A percentile compares a stretch with the other conserved stretches of the same genome.
Evolutionary conservation across 1,284 basidiomycete genomes (phyloP).

Genomic region (Psilocybe mexicana): DNA sequence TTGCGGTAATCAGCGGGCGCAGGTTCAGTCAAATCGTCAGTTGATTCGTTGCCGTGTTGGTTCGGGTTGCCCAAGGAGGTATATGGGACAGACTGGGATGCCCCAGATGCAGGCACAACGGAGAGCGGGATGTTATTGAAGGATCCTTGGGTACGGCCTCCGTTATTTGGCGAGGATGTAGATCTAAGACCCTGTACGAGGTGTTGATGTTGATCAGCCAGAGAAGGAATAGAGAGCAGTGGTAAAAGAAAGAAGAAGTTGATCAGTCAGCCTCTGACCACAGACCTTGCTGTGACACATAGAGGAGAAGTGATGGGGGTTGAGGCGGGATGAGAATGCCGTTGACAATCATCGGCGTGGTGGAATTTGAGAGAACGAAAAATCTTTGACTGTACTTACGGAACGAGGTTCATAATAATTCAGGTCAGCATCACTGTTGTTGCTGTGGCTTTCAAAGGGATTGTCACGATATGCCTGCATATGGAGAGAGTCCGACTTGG

Average conservation of each 20-base stretch:
- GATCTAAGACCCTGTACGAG: constrained; percentile 3
- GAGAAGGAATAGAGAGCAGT: background rate
- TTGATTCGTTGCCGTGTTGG: constrained; percentile 18
- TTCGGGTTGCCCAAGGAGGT: constrained; percentile 12
- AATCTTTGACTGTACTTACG: constrained; percentile 9
- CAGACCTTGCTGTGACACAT: background rate
- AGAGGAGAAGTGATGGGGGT: background rate
- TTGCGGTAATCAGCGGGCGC: background rate
- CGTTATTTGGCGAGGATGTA: constrained; percentile 2
- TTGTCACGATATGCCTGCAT: constrained; percentile 29
- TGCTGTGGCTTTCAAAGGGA: constrained; percentile 21
- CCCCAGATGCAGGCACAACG: constrained; percentile 5
- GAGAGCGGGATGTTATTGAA: constrained; percentile 17
- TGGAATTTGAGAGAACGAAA: background rate
- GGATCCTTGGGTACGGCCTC: constrained; percentile 2
- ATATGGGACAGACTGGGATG: constrained; percentile 13
- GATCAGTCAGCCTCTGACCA: background rate
- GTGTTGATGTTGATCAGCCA: background rate
- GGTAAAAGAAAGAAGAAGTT: background rate
- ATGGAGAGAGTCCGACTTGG: background rate
- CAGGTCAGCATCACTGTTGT: constrained; percentile 5
- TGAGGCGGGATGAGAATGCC: background rate
- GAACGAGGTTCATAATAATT: constrained; percentile 16
- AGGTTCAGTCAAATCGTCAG: constrained; percentile 17
- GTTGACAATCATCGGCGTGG: background rate